Evolutionary conservation across 2,329 filamentous ascomycete genomes (phyloP).

Genomic region (Rhinocladiella similis): DNA sequence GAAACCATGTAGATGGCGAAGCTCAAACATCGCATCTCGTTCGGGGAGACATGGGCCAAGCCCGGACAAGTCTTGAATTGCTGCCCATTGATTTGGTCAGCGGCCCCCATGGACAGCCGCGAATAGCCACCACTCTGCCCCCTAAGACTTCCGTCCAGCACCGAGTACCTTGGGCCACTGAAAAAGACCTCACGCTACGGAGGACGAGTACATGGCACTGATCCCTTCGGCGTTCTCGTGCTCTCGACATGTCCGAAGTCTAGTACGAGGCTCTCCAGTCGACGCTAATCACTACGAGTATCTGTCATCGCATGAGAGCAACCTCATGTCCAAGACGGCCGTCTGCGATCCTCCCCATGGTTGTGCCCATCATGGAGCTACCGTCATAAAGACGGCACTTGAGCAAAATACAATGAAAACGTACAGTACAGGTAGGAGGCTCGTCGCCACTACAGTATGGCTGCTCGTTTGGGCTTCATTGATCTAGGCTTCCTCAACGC

Average conservation of each 20-base stretch:
- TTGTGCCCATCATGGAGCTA: not conserved
- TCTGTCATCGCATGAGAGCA: too few relatives aligned
- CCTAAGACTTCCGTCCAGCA: not conserved
- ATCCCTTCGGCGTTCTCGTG: too few relatives aligned
- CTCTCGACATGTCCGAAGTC: too few relatives aligned
- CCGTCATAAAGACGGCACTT: not conserved
- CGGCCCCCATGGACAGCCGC: not conserved
- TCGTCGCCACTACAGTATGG: conserved; percentile 35
- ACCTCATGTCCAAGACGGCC: too few relatives aligned
- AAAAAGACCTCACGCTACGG: too few relatives aligned
- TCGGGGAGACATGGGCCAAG: not conserved
- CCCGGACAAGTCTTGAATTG: not conserved
- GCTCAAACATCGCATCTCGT: not conserved
- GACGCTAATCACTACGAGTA: not conserved
- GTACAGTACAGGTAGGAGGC: conserved; percentile 47
- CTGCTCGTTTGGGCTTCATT: too few relatives aligned
- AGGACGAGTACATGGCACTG: too few relatives aligned
- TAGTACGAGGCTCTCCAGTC: too few relatives aligned
- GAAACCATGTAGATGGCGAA: not conserved
- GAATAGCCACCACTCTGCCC: not conserved
- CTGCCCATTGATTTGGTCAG: not conserved
- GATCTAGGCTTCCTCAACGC: too few relatives aligned
- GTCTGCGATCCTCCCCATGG: too few relatives aligned
- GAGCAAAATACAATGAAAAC: not conserved
- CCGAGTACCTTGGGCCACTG: not conserved